Percentiles rank a stretch among this genome's conserved stretches.
phyloP scores from a whole-genome alignment of 208 protist species.

The Trypanosoma theileri region DNA sequence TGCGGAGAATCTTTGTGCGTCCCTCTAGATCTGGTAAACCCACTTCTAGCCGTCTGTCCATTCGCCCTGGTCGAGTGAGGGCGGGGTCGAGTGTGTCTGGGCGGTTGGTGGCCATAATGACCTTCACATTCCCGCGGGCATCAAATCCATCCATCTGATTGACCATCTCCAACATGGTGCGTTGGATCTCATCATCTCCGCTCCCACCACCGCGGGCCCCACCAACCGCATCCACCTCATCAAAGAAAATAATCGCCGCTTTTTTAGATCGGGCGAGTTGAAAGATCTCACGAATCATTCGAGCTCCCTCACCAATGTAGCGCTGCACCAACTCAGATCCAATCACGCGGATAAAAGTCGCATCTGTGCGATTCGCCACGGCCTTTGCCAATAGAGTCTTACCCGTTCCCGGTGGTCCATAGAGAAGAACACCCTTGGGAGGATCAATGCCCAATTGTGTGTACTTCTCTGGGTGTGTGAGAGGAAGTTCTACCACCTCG shows the following conservation, averaged over 20 bases:
- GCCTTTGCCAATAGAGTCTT: conserved; percentile 99
- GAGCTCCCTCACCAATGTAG: conserved; percentile 99
- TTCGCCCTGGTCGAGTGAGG: conserved; percentile 98
- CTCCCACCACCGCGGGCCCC: conserved; percentile 85
- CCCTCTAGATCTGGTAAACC: conserved; percentile 98
- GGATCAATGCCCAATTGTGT: conserved; percentile 99
- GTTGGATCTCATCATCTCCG: conserved; percentile 99
- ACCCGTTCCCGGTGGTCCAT: conserved; percentile 99
- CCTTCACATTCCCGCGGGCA: conserved; percentile 99
- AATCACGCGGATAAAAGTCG: conserved; percentile 99
- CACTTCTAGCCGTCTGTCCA: conserved; percentile 99
- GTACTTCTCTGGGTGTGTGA: conserved; percentile 99
- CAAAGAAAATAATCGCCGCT: conserved; percentile 99
- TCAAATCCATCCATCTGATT: conserved; percentile 99
- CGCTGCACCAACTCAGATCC: conserved; percentile 99
- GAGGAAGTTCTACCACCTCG: conserved; percentile 99
- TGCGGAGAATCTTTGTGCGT: conserved; percentile 98
- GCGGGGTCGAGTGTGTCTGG: conserved; percentile 99
- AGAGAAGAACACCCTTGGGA: conserved; percentile 99
- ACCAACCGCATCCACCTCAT: conserved; percentile 99
- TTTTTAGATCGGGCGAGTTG: conserved; percentile 99
- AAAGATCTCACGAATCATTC: conserved; percentile 99
- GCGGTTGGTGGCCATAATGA: conserved; percentile 99
- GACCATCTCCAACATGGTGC: conserved; percentile 99
- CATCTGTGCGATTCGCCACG: conserved; percentile 99